Conservation (phyloP, 768 basidiomycete species). For the Mycena latifolia region DNA sequence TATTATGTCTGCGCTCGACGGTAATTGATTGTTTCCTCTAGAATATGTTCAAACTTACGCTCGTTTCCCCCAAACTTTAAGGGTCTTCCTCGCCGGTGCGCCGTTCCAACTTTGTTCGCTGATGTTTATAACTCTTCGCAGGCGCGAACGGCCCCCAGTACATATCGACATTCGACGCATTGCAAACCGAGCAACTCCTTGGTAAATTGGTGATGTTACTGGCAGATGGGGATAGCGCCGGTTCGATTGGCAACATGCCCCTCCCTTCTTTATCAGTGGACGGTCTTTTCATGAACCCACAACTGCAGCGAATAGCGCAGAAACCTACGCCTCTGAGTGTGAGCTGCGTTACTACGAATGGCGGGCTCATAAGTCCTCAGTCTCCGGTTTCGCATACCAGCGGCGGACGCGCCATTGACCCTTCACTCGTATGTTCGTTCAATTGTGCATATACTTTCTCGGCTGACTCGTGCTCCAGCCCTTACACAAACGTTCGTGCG, state of each 20-base stretch:
- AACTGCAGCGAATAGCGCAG: slow-evolving; percentile 59
- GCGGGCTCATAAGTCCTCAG: slow-evolving; percentile 76
- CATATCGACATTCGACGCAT: slow-evolving; percentile 63
- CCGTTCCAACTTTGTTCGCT: slow-evolving; percentile 12
- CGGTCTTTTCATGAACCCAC: slow-evolving; percentile 58
- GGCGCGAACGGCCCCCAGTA: slow-evolving; percentile 71
- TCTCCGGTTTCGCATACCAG: slow-evolving; percentile 39
- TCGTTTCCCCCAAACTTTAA: slow-evolving; percentile 80
- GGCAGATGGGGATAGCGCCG: slow-evolving; percentile 55
- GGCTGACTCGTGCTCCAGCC: slow-evolving; percentile 56
- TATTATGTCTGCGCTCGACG: not conserved
- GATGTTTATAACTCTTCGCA: slow-evolving; percentile 38
- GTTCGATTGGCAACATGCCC: slow-evolving; percentile 57
- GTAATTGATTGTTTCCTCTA: slow-evolving; percentile 7
- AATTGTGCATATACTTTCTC: not conserved
- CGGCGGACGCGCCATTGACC: slow-evolving; percentile 65
- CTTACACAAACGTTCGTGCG: slow-evolving; percentile 77
- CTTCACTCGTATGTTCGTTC: slow-evolving; percentile 64
- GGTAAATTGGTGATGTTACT: slow-evolving; percentile 76
- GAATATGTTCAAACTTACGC: slow-evolving; percentile 80
- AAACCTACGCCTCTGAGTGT: slow-evolving; percentile 46
- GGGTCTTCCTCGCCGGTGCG: slow-evolving; percentile 80
- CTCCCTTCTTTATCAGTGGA: slow-evolving; percentile 68
- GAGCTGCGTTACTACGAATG: slow-evolving; percentile 61
- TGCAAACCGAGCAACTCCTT: slow-evolving; percentile 72